Conservation (phyloP, 331 rosid species). For the Arachis monticola region DNA sequence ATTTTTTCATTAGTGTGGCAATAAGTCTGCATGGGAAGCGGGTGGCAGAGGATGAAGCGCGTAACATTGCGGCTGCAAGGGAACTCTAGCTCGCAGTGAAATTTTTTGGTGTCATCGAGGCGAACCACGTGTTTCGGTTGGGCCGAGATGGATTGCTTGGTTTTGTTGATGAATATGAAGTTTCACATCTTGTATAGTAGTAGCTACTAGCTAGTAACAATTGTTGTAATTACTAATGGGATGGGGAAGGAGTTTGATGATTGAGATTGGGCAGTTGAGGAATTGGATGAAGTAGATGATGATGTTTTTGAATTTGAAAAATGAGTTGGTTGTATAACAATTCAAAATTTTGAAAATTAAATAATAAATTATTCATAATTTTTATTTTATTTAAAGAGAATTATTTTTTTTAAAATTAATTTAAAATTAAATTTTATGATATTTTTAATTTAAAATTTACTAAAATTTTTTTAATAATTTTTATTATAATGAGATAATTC, state of each 20-base stretch:
- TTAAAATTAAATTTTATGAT: too few relatives aligned
- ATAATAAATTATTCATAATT: too few relatives aligned
- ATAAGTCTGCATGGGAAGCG: too few relatives aligned
- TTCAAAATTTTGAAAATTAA: too few relatives aligned
- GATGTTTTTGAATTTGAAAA: too few relatives aligned
- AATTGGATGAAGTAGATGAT: not conserved
- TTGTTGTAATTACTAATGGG: constrained; percentile 12
- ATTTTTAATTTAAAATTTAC: too few relatives aligned
- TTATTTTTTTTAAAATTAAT: too few relatives aligned
- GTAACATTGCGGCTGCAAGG: constrained; percentile 83
- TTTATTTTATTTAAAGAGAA: too few relatives aligned
- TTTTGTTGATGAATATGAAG: constrained; percentile 50
- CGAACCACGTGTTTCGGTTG: constrained; percentile 82
- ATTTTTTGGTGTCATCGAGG: constrained; percentile 92
- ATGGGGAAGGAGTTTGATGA: constrained; percentile 82
- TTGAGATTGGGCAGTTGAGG: constrained; percentile 25
- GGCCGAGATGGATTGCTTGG: constrained; percentile 65
- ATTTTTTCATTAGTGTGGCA: constrained; percentile 45
- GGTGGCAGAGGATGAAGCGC: constrained; percentile 42
- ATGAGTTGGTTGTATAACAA: too few relatives aligned
- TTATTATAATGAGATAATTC: too few relatives aligned
- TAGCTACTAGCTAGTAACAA: too few relatives aligned
- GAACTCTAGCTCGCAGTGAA: constrained; percentile 91
- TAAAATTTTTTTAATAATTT: too few relatives aligned
- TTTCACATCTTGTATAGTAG: constrained; percentile 58